These are phyloP conservation scores for Botrytis sinoallii DNA, from an alignment of 2,329 filamentous ascomycete genomes.

Conservation along the genomic window DNA sequence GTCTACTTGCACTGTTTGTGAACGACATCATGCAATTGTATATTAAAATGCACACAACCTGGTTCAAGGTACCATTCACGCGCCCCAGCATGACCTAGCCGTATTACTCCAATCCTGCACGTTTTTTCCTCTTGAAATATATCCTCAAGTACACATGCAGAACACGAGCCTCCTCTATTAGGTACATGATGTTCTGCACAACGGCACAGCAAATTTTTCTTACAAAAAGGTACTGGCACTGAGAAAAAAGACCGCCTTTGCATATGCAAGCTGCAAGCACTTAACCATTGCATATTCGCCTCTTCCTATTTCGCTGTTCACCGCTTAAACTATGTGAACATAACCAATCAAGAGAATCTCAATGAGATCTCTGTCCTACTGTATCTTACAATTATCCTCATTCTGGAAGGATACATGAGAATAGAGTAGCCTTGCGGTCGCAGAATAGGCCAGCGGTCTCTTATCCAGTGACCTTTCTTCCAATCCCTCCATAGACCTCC, in stretches of 20 bases:
- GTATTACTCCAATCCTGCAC: background rate
- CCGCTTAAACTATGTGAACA: constrained; percentile 10
- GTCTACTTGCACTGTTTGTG: background rate
- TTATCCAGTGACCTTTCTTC: constrained; percentile 5
- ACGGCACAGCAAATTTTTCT: constrained; percentile 9
- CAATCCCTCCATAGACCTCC: background rate
- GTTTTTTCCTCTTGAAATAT: background rate
- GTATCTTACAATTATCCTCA: background rate
- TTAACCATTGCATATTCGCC: constrained; percentile 19
- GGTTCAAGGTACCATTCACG: background rate
- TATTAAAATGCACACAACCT: background rate
- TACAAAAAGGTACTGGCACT: background rate
- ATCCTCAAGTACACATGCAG: background rate
- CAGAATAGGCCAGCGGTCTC: constrained; percentile 15
- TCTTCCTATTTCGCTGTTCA: constrained; percentile 9
- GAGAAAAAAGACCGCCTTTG: constrained; percentile 7
- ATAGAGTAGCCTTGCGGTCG: background rate
- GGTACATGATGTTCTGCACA: constrained; percentile 12
- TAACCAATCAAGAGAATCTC: constrained; percentile 9
- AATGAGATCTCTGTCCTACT: constrained; percentile 6
- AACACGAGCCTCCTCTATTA: constrained; percentile 10
- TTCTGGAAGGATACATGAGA: background rate
- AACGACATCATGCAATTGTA: background rate
- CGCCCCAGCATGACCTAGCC: background rate
- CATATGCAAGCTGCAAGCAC: constrained; percentile 19